These are phyloP conservation scores for Pseudocercospora cruenta DNA, from an alignment of 2,329 filamentous ascomycete genomes.

Conservation along the genomic window DNA sequence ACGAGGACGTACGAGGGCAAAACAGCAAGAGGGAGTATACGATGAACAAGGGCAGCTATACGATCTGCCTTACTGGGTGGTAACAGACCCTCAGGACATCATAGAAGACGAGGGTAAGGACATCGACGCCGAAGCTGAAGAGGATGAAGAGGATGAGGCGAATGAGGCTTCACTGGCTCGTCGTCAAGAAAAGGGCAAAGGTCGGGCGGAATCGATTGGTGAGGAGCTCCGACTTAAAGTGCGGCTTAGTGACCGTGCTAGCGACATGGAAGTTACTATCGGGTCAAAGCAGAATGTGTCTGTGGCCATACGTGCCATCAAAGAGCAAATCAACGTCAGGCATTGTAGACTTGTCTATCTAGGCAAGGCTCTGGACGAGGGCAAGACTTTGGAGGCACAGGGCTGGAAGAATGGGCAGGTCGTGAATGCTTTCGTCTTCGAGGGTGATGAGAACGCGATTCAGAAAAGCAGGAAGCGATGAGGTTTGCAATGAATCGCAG, in stretches of 20 bases:
- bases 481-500: background rate
- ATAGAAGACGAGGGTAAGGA: constrained; percentile 39
- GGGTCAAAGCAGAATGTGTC: constrained; percentile 60
- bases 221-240: constrained; percentile 39
- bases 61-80: constrained; percentile 50
- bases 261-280: constrained; percentile 43
- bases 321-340: constrained; percentile 64
- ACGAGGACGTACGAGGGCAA: constrained; percentile 25
- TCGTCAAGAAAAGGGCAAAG: constrained; percentile 39
- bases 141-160: constrained; percentile 22
- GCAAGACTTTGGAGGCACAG: constrained; percentile 65
- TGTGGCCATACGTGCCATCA: constrained; percentile 64
- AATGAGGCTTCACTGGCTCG: constrained; percentile 1
- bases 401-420: constrained; percentile 77
- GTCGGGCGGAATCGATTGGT: constrained; percentile 38
- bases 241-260: constrained; percentile 44
- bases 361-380: constrained; percentile 76
- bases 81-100: constrained; percentile 49
- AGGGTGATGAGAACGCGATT: constrained; percentile 1
- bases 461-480: constrained; percentile 9
- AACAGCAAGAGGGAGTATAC: constrained; percentile 42
- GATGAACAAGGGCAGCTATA: constrained; percentile 50
- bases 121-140: constrained; percentile 25
- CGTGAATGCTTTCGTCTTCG: constrained; percentile 71
- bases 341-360: constrained; percentile 76